phyloP scores from a whole-genome alignment of 495 filamentous ascomycete species.

The Penicillium robsamsonii region DNA sequence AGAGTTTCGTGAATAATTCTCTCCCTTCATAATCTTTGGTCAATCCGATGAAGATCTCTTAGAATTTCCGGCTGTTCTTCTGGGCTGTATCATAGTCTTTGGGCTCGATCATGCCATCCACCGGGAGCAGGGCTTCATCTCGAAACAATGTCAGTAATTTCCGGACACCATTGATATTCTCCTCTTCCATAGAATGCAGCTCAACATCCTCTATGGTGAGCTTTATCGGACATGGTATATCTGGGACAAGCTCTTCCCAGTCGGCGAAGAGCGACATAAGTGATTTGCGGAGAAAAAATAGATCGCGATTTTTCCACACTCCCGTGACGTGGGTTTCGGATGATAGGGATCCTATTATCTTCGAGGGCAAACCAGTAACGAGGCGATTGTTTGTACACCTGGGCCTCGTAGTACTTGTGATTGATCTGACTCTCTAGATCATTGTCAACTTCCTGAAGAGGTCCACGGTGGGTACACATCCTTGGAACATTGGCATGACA shows the following conservation, averaged over 20 bases:
- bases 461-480: slow-evolving; percentile 30
- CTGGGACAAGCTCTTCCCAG: slow-evolving; percentile 31
- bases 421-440: slow-evolving; percentile 29
- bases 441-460: slow-evolving; percentile 28
- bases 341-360: slow-evolving; percentile 16
- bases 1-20: slow-evolving; percentile 29
- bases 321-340: slow-evolving; percentile 31
- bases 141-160: not conserved
- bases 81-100: not conserved
- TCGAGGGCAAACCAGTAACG: slow-evolving; percentile 32
- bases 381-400: slow-evolving; percentile 29
- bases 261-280: slow-evolving; percentile 23
- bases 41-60: slow-evolving; percentile 8
- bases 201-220: slow-evolving; percentile 32
- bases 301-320: slow-evolving; percentile 32
- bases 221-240: slow-evolving; percentile 31
- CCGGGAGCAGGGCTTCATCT: not conserved
- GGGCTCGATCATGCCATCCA: slow-evolving; percentile 2
- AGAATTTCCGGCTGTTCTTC: not conserved
- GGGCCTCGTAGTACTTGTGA: slow-evolving; percentile 35
- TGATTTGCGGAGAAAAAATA: slow-evolving; percentile 37
- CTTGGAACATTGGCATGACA: slow-evolving; percentile 30
- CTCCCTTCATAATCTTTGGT: slow-evolving; percentile 4
- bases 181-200: slow-evolving; percentile 28
- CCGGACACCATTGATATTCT: slow-evolving; percentile 9